Conservation (phyloP, 257 asterid genomes). For the Lavandula angustifolia region DNA sequence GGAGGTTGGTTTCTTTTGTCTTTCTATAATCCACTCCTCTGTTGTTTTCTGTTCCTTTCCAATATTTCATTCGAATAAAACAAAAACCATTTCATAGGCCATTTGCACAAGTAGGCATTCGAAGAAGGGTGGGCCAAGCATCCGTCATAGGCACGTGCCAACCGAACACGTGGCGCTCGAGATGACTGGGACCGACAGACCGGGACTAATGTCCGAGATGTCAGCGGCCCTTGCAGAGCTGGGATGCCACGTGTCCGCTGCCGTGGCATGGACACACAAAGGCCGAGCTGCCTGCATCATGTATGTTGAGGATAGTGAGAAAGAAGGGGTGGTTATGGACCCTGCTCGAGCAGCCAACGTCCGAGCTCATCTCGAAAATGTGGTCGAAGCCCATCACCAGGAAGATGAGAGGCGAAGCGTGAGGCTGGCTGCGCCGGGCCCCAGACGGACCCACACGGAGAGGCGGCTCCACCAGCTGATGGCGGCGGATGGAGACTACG, state of each 20-base stretch:
- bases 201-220: conserved; percentile 85
- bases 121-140: conserved; percentile 25
- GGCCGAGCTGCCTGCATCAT: conserved; percentile 70
- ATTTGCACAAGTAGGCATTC: conserved; percentile 45
- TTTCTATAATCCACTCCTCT: not conserved
- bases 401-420: conserved; percentile 59
- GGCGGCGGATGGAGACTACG: conserved; percentile 76
- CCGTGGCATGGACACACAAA: conserved; percentile 89
- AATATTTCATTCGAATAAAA: not conserved
- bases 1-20: conserved; percentile 45
- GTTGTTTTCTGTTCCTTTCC: not conserved
- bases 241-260: conserved; percentile 73
- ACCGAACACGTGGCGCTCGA: conserved; percentile 65
- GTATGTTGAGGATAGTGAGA: conserved; percentile 37
- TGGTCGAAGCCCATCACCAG: conserved; percentile 76
- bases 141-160: conserved; percentile 26
- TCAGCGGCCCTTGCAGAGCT: conserved; percentile 70
- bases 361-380: conserved; percentile 71
- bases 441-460: conserved; percentile 51
- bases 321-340: conserved; percentile 46
- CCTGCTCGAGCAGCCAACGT: conserved; percentile 47
- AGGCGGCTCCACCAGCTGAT: conserved; percentile 95
- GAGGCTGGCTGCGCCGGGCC: conserved; percentile 48
- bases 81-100: conserved; percentile 43
- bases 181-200: conserved; percentile 79